These are phyloP conservation scores for Camelina sativa DNA, from an alignment of 345 rosid genomes.

Conservation along the genomic window DNA sequence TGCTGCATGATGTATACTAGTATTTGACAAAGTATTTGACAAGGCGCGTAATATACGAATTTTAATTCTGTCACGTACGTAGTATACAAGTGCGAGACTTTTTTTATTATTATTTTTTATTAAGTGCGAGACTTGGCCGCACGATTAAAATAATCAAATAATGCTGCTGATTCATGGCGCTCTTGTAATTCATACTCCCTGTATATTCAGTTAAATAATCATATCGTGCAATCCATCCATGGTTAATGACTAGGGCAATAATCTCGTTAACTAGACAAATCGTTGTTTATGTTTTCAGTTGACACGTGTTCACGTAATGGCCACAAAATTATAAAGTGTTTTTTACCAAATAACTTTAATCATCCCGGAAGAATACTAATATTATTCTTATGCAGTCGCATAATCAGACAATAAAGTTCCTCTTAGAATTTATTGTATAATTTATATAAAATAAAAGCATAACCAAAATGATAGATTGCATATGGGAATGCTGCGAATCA, in stretches of 20 bases:
- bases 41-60: not conserved
- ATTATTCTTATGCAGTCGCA: not conserved
- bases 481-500: conserved; percentile 4
- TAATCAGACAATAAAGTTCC: conserved; percentile 4
- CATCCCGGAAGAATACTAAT: not conserved
- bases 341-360: not conserved
- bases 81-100: not conserved
- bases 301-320: conserved; percentile 10
- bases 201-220: not conserved
- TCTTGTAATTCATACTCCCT: not conserved
- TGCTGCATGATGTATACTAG: not conserved
- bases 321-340: not conserved
- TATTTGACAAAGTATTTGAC: conserved; percentile 11
- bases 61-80: not conserved
- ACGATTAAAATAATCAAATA: not conserved
- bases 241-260: conserved; percentile 18
- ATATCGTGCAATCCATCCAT: conserved; percentile 2
- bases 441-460: conserved; percentile 1
- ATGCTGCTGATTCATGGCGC: conserved; percentile 9
- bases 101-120: no score
- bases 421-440: not conserved
- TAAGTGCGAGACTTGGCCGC: conserved; percentile 12
- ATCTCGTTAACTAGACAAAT: conserved; percentile 4
- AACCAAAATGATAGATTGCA: conserved; percentile 16
- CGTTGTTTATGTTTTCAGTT: not conserved